These are phyloP conservation scores for Lolium perenne DNA, from an alignment of 176 grass and related monocot genomes.

Conservation along the genomic window DNA sequence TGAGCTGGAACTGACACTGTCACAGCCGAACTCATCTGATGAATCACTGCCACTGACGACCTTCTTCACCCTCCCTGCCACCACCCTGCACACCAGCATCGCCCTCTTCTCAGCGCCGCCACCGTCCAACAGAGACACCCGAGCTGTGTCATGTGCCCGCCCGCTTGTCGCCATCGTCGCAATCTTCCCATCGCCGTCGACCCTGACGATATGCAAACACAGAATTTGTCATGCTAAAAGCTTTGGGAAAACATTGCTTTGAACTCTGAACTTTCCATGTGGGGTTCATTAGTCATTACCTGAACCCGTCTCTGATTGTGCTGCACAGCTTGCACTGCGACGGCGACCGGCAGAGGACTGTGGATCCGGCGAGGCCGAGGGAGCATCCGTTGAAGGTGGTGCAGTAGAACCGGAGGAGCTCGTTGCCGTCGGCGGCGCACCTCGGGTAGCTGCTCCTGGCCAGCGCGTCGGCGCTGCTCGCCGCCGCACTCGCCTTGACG, in stretches of 20 bases:
- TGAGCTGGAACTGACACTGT: constrained; percentile 34
- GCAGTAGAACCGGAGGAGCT: constrained; percentile 79
- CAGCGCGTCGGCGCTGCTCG: constrained; percentile 20
- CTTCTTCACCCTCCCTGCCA: constrained; percentile 84
- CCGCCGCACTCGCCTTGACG: constrained; percentile 62
- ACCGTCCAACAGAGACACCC: neutral
- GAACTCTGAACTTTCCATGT: no score
- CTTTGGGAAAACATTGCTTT: neutral
- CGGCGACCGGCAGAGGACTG: constrained; percentile 54
- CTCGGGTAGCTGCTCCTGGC: constrained; percentile 65
- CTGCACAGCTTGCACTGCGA: constrained; percentile 63
- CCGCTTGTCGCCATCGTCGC: constrained; percentile 72
- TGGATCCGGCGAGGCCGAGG: constrained; percentile 45
- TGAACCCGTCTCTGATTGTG: constrained; percentile 81
- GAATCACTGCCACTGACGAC: constrained; percentile 3
- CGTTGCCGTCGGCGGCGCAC: constrained; percentile 91
- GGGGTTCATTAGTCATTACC: constrained; percentile 24
- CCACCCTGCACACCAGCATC: constrained; percentile 88
- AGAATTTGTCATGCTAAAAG: neutral
- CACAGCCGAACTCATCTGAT: constrained; percentile 53
- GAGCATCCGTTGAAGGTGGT: constrained; percentile 66
- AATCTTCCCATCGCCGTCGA: constrained; percentile 63
- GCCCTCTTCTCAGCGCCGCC: constrained; percentile 58
- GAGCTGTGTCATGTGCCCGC: constrained; percentile 57
- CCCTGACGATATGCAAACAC: constrained; percentile 18